A percentile compares a stretch with the other conserved stretches of the same genome.
Evolutionary conservation across 768 basidiomycete genomes (phyloP).

Genomic region (Cyclocybe aegerita): DNA sequence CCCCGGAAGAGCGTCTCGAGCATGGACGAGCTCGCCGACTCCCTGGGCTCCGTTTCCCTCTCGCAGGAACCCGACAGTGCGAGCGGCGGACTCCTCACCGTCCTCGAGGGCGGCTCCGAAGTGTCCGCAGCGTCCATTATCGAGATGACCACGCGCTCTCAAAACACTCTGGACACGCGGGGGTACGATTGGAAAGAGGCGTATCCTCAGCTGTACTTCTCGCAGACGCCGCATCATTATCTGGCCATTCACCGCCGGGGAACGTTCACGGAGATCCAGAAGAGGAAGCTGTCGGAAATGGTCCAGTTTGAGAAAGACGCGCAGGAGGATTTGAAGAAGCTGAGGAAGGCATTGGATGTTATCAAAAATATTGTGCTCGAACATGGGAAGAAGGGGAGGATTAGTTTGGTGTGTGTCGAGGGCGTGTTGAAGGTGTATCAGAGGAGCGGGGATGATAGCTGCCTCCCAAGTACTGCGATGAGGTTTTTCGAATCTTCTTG

Average conservation of each 20-base stretch:
- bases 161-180: conserved; percentile 18
- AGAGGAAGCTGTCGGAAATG: conserved; percentile 43
- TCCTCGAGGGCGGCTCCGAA: conserved; percentile 30
- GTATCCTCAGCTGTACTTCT: conserved; percentile 68
- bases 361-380: conserved; percentile 51
- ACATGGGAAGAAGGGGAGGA: conserved; percentile 48
- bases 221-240: conserved; percentile 62
- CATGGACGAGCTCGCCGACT: conserved; percentile 35
- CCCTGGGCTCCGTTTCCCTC: conserved; percentile 31
- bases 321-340: conserved; percentile 35
- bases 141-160: conserved; percentile 46
- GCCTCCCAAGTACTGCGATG: conserved; percentile 45
- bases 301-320: conserved; percentile 26
- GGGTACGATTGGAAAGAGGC: conserved; percentile 55
- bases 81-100: conserved; percentile 16
- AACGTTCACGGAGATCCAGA: conserved; percentile 47
- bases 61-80: conserved; percentile 15
- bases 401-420: conserved; percentile 54
- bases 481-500: conserved; percentile 25
- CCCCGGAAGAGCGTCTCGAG: conserved; percentile 23
- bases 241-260: conserved; percentile 60
- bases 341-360: conserved; percentile 36
- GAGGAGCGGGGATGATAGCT: conserved; percentile 40
- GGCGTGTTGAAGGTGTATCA: conserved; percentile 50
- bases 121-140: conserved; percentile 44